Evolutionary conservation across 2,329 filamentous ascomycete genomes (phyloP).

Genomic region (Sclerotinia borealis): DNA sequence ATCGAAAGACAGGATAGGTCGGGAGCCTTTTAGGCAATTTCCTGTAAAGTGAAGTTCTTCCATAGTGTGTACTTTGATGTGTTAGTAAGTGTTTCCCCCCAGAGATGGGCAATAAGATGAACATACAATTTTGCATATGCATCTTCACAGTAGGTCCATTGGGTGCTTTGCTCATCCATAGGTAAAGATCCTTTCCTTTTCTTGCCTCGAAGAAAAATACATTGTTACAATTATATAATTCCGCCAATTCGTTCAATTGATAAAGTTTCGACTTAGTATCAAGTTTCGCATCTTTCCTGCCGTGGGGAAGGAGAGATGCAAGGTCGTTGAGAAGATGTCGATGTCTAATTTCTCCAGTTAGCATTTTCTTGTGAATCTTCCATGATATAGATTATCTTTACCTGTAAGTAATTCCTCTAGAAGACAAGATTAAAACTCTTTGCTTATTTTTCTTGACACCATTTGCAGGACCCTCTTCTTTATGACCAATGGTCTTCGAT

Average conservation of each 20-base stretch:
- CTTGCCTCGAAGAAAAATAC: slow-evolving; percentile 92
- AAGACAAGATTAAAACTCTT: slow-evolving; percentile 84
- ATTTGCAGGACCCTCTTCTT: slow-evolving; percentile 43
- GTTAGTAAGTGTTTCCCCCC: slow-evolving; percentile 6
- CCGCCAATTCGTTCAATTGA: slow-evolving; percentile 66
- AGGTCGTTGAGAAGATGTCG: slow-evolving; percentile 90
- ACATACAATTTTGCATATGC: slow-evolving; percentile 67
- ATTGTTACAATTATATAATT: slow-evolving; percentile 90
- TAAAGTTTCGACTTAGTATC: slow-evolving; percentile 89
- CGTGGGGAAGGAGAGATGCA: slow-evolving; percentile 81
- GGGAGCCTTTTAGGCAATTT: slow-evolving; percentile 90
- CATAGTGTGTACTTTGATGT: slow-evolving; percentile 75
- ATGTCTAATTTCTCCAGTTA: slow-evolving; percentile 53
- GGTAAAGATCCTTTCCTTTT: slow-evolving; percentile 89
- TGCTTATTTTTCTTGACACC: slow-evolving; percentile 59
- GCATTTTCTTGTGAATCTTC: slow-evolving; percentile 7
- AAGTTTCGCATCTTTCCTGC: slow-evolving; percentile 91
- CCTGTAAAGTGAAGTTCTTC: slow-evolving; percentile 94
- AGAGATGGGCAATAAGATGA: background rate
- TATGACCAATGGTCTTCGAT: slow-evolving; percentile 51
- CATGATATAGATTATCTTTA: slow-evolving; percentile 32
- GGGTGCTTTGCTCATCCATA: slow-evolving; percentile 88
- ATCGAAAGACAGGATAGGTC: slow-evolving; percentile 90
- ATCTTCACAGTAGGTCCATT: slow-evolving; percentile 55
- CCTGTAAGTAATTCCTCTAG: slow-evolving; percentile 85